Percentiles rank a stretch among this genome's conserved stretches.
Evolutionary conservation across 306 rosid species (phyloP).

Genomic region (Rosa lucieae): DNA sequence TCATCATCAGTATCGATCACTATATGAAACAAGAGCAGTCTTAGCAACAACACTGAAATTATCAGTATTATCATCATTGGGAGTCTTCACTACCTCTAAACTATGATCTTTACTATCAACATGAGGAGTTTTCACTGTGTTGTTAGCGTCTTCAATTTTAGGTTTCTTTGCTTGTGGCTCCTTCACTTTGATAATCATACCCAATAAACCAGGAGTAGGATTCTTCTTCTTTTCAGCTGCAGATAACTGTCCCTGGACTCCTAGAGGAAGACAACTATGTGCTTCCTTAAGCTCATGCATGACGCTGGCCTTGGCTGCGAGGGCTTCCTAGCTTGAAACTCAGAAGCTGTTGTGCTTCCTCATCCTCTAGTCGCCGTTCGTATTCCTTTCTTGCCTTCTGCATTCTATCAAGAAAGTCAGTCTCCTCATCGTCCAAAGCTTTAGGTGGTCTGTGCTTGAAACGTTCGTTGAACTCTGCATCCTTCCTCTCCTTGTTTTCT

Average conservation of each 20-base stretch:
- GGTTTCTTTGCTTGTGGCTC: slow-evolving; percentile 61
- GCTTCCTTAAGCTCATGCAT: slow-evolving; percentile 68
- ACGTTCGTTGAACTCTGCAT: slow-evolving; percentile 85
- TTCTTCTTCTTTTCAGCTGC: slow-evolving; percentile 49
- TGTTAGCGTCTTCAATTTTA: no score
- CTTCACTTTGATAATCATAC: slow-evolving; percentile 66
- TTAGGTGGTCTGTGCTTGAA: slow-evolving; percentile 98
- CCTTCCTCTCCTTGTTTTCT: slow-evolving; percentile 78
- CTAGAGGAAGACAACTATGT: slow-evolving; percentile 32
- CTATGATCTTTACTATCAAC: no score
- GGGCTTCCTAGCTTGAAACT: slow-evolving; percentile 56
- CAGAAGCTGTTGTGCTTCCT: slow-evolving; percentile 66
- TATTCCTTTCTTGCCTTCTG: no score
- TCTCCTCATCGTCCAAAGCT: slow-evolving; percentile 95
- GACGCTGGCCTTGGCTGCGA: slow-evolving; percentile 36
- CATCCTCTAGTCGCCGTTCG: slow-evolving; percentile 61
- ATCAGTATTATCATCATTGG: no score
- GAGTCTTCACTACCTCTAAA: no score
- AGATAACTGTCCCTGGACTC: slow-evolving; percentile 51
- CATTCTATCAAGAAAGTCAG: slow-evolving; percentile 61
- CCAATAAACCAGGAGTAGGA: slow-evolving; percentile 42
- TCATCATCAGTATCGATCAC: no score
- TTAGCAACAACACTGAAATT: no score
- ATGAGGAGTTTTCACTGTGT: no score
- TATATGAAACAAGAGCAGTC: no score